Conservation (phyloP, 768 basidiomycete genomes). For the Ephemerocybe angulata region DNA sequence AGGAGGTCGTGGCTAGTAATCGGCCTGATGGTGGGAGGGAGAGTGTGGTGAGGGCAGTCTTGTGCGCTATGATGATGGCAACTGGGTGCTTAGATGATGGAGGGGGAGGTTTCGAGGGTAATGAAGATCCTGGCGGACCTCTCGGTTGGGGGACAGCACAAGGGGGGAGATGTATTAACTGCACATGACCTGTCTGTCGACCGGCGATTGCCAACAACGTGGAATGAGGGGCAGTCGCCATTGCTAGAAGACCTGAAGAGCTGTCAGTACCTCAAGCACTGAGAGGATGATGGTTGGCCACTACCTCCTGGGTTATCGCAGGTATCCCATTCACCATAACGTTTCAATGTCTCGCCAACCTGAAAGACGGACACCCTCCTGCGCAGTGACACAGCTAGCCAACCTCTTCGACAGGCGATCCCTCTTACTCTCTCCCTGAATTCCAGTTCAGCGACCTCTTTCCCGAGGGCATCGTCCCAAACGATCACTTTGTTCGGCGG, state of each 20-base stretch:
- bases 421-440: constrained; percentile 83
- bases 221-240: constrained; percentile 73
- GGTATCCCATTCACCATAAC: constrained; percentile 81
- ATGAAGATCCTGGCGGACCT: constrained; percentile 52
- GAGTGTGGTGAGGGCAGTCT: constrained; percentile 72
- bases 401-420: constrained; percentile 74
- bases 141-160: constrained; percentile 58
- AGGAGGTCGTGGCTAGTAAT: constrained; percentile 79
- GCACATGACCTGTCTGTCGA: constrained; percentile 83
- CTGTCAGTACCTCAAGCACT: background rate
- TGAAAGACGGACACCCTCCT: constrained; percentile 77
- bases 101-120: constrained; percentile 53
- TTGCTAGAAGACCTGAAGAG: constrained; percentile 61
- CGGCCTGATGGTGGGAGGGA: constrained; percentile 75
- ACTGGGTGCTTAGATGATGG: constrained; percentile 60
- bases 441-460: constrained; percentile 84
- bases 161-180: constrained; percentile 79
- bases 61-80: constrained; percentile 83
- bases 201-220: constrained; percentile 86
- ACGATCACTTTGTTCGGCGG: constrained; percentile 89
- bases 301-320: constrained; percentile 81
- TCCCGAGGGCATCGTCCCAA: constrained; percentile 78
- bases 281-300: constrained; percentile 20
- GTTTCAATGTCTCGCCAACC: constrained; percentile 53
- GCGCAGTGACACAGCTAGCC: constrained; percentile 79